Conservation (phyloP, 768 basidiomycete genomes). For the Amyloporia xantha region DNA sequence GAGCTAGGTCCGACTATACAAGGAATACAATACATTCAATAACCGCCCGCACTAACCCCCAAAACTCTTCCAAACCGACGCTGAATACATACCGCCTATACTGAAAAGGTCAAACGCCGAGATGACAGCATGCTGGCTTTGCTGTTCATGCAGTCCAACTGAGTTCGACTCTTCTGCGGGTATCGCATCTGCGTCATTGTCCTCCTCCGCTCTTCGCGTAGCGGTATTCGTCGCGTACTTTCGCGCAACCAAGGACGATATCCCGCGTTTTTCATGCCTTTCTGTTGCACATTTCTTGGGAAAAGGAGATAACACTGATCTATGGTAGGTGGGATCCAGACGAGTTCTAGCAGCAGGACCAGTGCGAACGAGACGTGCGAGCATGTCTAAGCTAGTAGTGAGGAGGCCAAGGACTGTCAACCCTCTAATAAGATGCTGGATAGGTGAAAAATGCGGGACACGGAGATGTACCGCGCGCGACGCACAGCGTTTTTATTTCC, state of each 20-base stretch:
- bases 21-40: neutral
- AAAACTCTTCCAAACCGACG: conserved; percentile 4
- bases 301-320: no score
- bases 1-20: conserved; percentile 48
- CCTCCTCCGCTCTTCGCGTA: conserved; percentile 1
- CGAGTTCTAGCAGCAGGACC: neutral
- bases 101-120: conserved; percentile 91
- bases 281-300: no score
- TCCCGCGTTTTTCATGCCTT: neutral
- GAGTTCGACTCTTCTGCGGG: conserved; percentile 12
- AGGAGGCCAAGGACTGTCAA: no score
- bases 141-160: conserved; percentile 7
- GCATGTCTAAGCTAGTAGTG: conserved; percentile 1
- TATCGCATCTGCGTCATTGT: conserved; percentile 8
- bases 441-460: no score
- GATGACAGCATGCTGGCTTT: conserved; percentile 78
- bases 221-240: conserved; percentile 1
- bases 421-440: no score
- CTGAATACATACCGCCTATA: conserved; percentile 74
- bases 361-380: neutral
- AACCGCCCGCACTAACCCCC: no score
- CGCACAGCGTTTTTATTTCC: neutral
- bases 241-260: neutral
- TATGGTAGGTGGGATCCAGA: neutral
- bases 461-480: neutral